Evolutionary conservation across 2,329 filamentous ascomycete genomes (phyloP), one percentile per base, ranked within the genome.

Genomic region (Ceratocystis albifundus): DNA sequence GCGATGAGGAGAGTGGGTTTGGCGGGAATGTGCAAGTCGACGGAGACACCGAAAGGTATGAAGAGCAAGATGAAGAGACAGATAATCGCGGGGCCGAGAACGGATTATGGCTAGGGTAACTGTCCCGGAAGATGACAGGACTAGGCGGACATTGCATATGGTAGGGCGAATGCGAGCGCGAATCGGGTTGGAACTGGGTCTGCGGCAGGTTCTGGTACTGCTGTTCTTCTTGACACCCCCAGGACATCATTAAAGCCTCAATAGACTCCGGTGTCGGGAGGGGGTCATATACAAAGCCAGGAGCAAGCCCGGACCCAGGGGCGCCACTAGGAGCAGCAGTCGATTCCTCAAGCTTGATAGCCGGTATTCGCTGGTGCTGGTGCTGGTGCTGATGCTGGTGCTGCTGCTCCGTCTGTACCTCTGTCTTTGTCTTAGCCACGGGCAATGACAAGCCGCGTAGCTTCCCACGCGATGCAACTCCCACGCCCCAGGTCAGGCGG

Each of bases 381-480:
- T n/a, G n/a, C n/a, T n/a, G n/a, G n/a, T n/a, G n/a, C n/a, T n/a
- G n/a, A n/a, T n/a, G n/a, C n/a, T n/a, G n/a, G n/a, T n/a, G n/a
- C n/a, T 25, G 59, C 32, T 62, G 59, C 36, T 44, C 20, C 20
- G n/a, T 22, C 10, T 41, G 36, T 20, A 25, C 36, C 8, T 32
- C 82, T 0, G 82, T 82, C 25, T 82, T 80, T 8, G 82, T 77
- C 73, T 85, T 85, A 66, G 84, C 84, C 69, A 87, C 81, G 67
- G 84, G 84, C 67, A 96, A 79, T 66, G 92, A 92, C 71, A 96
- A 80, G 48, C 93, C 93, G 69, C 93, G 85, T 69, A 97, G 85
- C 80, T 97, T 97, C 74, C 93, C 93, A 72, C 93, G 87, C 77
- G 92, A 96, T 66, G 93, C 93, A 68, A 97, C 93, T 64, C 93